Evolutionary conservation across 495 filamentous ascomycete genomes (phyloP), one percentile per base, ranked within the genome.

Genomic region (Astrocystis sublimbata): DNA sequence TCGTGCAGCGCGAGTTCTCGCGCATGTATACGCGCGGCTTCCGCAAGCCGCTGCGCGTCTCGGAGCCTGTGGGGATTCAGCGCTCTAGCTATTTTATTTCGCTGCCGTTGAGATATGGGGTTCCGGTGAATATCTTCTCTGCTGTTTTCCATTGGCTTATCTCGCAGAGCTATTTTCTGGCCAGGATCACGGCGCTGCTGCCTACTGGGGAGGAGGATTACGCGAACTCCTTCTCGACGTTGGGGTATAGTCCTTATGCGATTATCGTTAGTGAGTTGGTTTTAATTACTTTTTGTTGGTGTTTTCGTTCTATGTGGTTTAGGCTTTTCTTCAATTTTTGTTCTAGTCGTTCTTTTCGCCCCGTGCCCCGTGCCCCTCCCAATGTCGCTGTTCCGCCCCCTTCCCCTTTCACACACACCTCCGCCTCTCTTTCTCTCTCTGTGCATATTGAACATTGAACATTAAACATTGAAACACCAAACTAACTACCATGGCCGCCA

Each of bases 141-240:
- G 65, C 57, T 2, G 3, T 70, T 3, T 55, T 76, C 1, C 79
- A 81, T 47, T 79, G 78, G 76, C 68, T 77, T 1, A 57, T 76
- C 6, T 79, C 77, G 0, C 74, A 83, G 54, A 71, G 71, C 21
- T 50, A 79, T 0, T 81, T 78, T 57, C 67, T 78, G 6, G 65
- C 68, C 2, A 63, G 63, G 1, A 61, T 78, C 28, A 54, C 53
- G 6, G 64, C 67, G 4, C 43, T 68, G 57, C 17, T 46, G 23
- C 43, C 43, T 1, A 23, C n/a, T 13, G 59, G 56, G 0, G 28
- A 21, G 1, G 31, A 68, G n/a, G 68, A 62, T 36, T 6, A 40
- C 1, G 21, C 0, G 1, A 33, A 64, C n/a, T 65, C 65, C 10
- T 61, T 67, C 8, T 62, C 64, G 1, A 75, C 68, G 0, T 71